phyloP scores from a whole-genome alignment of 2,329 filamentous ascomycete species.

The Fusarium concolor region DNA sequence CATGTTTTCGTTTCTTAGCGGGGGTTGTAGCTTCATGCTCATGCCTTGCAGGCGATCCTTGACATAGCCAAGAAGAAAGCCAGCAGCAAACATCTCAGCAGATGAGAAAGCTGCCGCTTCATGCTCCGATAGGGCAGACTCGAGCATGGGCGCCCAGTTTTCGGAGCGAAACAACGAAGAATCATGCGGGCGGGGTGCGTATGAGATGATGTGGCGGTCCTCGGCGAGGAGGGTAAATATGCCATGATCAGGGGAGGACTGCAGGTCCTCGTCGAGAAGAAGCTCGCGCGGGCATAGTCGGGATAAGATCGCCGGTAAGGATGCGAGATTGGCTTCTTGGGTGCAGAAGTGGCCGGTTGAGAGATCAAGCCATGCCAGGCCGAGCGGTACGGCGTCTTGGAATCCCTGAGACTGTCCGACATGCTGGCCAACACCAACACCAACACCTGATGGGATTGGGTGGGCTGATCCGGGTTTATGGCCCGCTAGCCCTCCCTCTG shows the following conservation, averaged over 20 bases:
- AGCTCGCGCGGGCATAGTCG: conserved; percentile 88
- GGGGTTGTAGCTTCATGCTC: conserved; percentile 85
- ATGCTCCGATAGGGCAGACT: conserved; percentile 72
- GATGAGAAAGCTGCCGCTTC: conserved; percentile 68
- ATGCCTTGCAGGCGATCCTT: conserved; percentile 80
- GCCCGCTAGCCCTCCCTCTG: conserved; percentile 15
- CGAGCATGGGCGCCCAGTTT: conserved; percentile 82
- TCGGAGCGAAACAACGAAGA: conserved; percentile 61
- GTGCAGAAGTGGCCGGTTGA: conserved; percentile 96
- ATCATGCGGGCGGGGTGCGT: conserved; percentile 68
- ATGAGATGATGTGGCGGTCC: conserved; percentile 81
- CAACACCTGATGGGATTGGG: conserved; percentile 38
- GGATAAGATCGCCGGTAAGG: conserved; percentile 83
- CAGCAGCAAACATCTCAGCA: conserved; percentile 81
- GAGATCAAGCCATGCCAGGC: conserved; percentile 92
- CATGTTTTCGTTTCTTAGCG: conserved; percentile 76
- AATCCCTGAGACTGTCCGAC: conserved; percentile 28
- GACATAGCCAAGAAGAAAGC: conserved; percentile 86
- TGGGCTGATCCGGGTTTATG: conserved; percentile 38
- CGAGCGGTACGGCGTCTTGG: conserved; percentile 60
- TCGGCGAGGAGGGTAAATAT: conserved; percentile 77
- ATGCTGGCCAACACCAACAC: conserved; percentile 22
- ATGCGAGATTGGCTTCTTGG: conserved; percentile 76
- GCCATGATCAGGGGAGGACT: conserved; percentile 67
- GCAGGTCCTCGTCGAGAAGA: conserved; percentile 75